Conservation (phyloP, 768 basidiomycete genomes). For the Lanmaoa pseudosensibilis region DNA sequence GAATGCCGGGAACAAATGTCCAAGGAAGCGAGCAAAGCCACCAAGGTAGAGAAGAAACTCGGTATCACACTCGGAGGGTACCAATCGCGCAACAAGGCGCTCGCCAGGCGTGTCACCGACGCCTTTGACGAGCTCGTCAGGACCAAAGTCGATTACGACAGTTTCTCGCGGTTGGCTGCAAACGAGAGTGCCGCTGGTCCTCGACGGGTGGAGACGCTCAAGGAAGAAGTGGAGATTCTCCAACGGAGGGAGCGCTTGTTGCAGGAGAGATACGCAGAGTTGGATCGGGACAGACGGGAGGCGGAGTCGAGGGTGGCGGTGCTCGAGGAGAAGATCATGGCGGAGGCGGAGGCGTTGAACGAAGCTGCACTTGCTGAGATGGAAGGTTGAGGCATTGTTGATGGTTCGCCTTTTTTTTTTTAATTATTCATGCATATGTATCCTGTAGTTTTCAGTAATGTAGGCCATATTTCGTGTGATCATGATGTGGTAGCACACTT, state of each 20-base stretch:
- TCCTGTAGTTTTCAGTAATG: not conserved
- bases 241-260: conserved; percentile 74
- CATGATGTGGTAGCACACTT: no score
- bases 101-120: conserved; percentile 61
- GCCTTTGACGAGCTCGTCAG: conserved; percentile 72
- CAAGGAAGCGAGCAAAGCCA: conserved; percentile 75
- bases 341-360: conserved; percentile 78
- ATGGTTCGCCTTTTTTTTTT: not conserved
- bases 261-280: conserved; percentile 82
- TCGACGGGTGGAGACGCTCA: conserved; percentile 69
- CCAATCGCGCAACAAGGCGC: conserved; percentile 66
- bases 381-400: conserved; percentile 35
- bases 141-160: conserved; percentile 70
- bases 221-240: conserved; percentile 83
- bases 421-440: conserved; percentile 15
- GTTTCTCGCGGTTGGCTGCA: conserved; percentile 69
- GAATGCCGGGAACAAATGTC: conserved; percentile 70
- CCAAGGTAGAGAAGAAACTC: conserved; percentile 90
- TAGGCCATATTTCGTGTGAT: not conserved
- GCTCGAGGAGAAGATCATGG: conserved; percentile 86
- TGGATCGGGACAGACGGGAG: conserved; percentile 69
- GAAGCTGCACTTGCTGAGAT: conserved; percentile 71
- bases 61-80: conserved; percentile 89
- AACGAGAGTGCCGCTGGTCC: conserved; percentile 80
- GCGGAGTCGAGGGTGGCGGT: conserved; percentile 54